Percentiles rank a stretch among this genome's conserved stretches.
Conservation (phyloP, 2,329 filamentous ascomycete genomes). For the Thelonectria blattea region DNA sequence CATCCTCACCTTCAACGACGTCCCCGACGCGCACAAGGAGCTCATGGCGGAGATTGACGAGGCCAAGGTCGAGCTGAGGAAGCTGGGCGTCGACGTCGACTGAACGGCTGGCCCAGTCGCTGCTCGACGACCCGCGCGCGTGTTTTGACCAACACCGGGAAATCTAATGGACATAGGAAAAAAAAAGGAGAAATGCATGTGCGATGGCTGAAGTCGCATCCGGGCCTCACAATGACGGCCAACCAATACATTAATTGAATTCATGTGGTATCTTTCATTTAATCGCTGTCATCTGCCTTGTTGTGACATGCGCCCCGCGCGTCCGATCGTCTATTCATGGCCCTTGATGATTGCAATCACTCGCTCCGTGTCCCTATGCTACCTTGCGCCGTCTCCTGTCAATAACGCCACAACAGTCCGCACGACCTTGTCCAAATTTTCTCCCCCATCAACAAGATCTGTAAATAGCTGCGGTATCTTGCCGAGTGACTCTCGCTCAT, state of each 20-base stretch:
- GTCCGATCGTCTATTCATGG: not conserved
- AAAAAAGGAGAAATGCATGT: constrained; percentile 19
- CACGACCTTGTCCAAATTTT: constrained; percentile 62
- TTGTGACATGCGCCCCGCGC: constrained; percentile 14
- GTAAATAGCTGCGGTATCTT: constrained; percentile 67
- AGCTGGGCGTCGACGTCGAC: constrained; percentile 80
- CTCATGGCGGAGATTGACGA: constrained; percentile 83
- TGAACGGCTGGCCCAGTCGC: constrained; percentile 43
- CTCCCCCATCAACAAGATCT: constrained; percentile 60
- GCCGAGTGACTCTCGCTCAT: constrained; percentile 60
- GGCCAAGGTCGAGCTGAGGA: constrained; percentile 75
- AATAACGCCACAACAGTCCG: constrained; percentile 66
- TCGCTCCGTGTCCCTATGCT: not conserved
- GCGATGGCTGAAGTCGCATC: constrained; percentile 13
- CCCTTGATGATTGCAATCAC: not conserved
- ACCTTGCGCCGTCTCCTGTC: constrained; percentile 47
- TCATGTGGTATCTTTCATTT: constrained; percentile 25
- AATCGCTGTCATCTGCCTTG: not conserved
- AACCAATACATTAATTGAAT: constrained; percentile 25
- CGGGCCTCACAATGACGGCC: constrained; percentile 11
- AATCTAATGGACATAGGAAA: constrained; percentile 34
- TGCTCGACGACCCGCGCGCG: not conserved
- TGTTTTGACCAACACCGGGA: constrained; percentile 4
- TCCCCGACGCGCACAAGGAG: constrained; percentile 87
- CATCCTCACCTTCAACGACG: constrained; percentile 95